Base-by-base conservation (phyloP, 2,329 filamentous ascomycete species). In the Talaromyces piceae region DNA sequence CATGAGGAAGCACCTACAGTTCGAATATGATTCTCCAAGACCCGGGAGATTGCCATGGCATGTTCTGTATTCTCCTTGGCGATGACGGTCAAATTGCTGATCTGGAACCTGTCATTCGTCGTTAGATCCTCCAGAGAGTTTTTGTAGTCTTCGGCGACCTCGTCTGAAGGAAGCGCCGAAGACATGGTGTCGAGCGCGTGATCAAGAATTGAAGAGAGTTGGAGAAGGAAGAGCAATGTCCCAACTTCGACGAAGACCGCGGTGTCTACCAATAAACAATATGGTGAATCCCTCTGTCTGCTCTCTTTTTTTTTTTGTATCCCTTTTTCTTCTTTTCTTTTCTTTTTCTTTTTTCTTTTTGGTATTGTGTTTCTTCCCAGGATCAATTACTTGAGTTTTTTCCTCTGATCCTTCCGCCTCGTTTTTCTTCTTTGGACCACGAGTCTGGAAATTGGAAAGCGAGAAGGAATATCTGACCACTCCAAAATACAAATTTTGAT, bases 61-160 rank as follows among this genome's bases (percentile, higher is more conserved):
- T 96, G 87, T 71, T 95, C 90, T 58, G 91, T 96, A 64, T 95
- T 95, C 71, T 98, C 93, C 70, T 94, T 89, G 54, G 93, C 93
- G 72, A 98, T 97, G 68, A 95, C 84, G 56, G 93, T 98, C 73
- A 98, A 74, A 73, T 94, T 97, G 77, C 87, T 91, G 70, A 98
- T 98, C 73, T 97, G 91, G 71, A 89, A 89, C 65, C 90, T 86
- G 72, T 89, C 88, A 73, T 96, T 96, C 67, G 84, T 81, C 58
- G 87, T 88, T 63, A 98, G 78, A 70, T 96, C 91, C 73, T 95
- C 88, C 67, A 98, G 77, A 50, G 91, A 93, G 65, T 89, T 87
- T 68, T 87, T 88, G 74, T 95, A 98, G 73, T 97, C 93, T 71
- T 91, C 87, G 57, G 91, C 91, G 61, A 98, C 88, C 73, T 95